phyloP scores from a whole-genome alignment of 2,329 filamentous ascomycete species.

The Penicillium sp. region DNA sequence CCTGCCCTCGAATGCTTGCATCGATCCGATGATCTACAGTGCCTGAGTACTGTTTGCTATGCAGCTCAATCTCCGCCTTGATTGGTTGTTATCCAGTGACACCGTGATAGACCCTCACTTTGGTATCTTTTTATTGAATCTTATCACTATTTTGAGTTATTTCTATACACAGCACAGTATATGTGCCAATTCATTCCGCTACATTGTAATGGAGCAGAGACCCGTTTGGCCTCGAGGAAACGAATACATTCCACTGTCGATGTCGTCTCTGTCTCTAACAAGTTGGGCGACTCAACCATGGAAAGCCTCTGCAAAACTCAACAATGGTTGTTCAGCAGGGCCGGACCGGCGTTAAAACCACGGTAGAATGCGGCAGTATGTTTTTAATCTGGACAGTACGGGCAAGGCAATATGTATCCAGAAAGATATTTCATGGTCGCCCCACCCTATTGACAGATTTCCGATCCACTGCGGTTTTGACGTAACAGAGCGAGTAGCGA shows the following conservation, averaged over 20 bases:
- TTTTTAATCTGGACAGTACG: conserved; percentile 1
- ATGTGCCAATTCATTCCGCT: background rate
- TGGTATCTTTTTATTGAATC: background rate
- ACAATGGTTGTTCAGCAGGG: conserved; percentile 22
- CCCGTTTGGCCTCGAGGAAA: conserved; percentile 5
- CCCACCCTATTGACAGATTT: conserved; percentile 16
- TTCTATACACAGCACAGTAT: background rate
- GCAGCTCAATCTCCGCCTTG: background rate
- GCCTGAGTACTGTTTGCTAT: conserved; percentile 1
- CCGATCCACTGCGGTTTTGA: conserved; percentile 17
- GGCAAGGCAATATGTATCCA: background rate
- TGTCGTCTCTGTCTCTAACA: conserved; percentile 4
- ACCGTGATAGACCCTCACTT: background rate
- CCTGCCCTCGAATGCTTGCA: background rate
- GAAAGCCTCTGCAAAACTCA: conserved; percentile 16
- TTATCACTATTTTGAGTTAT: background rate
- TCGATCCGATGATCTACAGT: conserved; percentile 9
- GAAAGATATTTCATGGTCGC: conserved; percentile 6
- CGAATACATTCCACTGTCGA: conserved; percentile 8
- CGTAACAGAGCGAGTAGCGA: conserved; percentile 14
- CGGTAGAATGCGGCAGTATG: conserved; percentile 8
- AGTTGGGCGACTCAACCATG: conserved; percentile 13
- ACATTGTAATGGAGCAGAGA: conserved; percentile 5
- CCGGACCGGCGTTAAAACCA: conserved; percentile 21
- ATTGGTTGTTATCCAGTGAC: background rate